phyloP scores from a whole-genome alignment of 2,329 filamentous ascomycete species.

The Cercospora sojina region DNA sequence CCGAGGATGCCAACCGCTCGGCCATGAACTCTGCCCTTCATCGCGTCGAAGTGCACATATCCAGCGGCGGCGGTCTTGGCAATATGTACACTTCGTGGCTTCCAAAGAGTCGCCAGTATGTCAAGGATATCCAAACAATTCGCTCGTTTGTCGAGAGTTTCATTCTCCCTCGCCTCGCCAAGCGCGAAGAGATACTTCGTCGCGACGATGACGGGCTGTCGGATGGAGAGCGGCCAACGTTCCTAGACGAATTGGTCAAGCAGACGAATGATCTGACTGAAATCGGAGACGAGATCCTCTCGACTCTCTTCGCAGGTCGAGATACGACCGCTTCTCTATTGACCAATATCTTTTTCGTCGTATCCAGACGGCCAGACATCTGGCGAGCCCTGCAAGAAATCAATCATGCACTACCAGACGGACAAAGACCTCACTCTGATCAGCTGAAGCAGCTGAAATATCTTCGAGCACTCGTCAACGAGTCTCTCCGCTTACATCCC shows the following conservation, averaged over 20 bases:
- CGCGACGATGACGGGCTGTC: conserved; percentile 9
- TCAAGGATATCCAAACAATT: conserved; percentile 8
- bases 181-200: conserved; percentile 3
- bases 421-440: conserved; percentile 41
- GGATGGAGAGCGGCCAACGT: conserved; percentile 45
- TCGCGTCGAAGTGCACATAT: neutral
- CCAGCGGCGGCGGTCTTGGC: neutral
- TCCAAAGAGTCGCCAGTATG: conserved; percentile 4
- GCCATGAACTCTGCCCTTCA: neutral
- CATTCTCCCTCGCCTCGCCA: conserved; percentile 1
- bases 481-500: conserved; percentile 66
- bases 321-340: conserved; percentile 53
- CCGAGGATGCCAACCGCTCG: neutral
- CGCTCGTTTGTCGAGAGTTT: conserved; percentile 11
- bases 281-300: conserved; percentile 45
- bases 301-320: conserved; percentile 50
- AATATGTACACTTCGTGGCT: neutral
- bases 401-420: conserved; percentile 26
- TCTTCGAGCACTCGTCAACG: conserved; percentile 63
- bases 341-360: conserved; percentile 39
- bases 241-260: conserved; percentile 56
- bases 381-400: conserved; percentile 25
- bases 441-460: conserved; percentile 28
- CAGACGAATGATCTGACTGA: conserved; percentile 43
- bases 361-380: conserved; percentile 19